Evolutionary conservation across 1,284 basidiomycete genomes (phyloP), one percentile per base, ranked within the genome.

Genomic region (Fomitopsis betulina): DNA sequence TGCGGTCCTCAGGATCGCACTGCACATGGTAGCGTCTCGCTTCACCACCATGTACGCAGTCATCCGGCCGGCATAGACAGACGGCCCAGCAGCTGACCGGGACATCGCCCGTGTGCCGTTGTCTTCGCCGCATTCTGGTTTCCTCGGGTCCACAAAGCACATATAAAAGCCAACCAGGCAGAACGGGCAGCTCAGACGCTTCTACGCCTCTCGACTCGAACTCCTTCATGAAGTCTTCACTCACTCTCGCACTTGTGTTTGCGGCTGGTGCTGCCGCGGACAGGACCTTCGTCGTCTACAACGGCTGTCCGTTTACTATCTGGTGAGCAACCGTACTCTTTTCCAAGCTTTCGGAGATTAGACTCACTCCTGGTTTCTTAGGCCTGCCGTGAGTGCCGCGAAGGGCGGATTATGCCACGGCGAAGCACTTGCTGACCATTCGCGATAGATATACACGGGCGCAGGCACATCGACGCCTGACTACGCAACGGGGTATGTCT

Each of bases 281-380:
- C 39, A 57, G 60, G 27, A 68, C 67, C 1, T 68, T 72, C 60
- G 68, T 66, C 2, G 67, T 72, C 19, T 65, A 67, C 55, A 72
- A 72, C 53, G 60, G 60, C 21, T 72, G 70, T 55, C 60, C 70
- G 1, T 72, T 70, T 62, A 72, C 70, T 5, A 66, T 72, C 40
- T 72, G 70, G 70, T 65, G 39, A n/a, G 68, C 35, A 37, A 12
- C 13, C 12, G 13, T 63, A 9, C 13, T 39, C 8, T 33, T 9
- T 50, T 27, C 25, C 8, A 21, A 3, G n/a, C 6, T 19, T 42
- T 8, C 10, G 19, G 17, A 3, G 35, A 15, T 6, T 23, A 23
- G 5, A 25, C 23, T 23, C 23, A 12, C 6, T 2, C 8, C 35
- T n/a, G 25, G 10, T 35, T 23, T n/a, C 21, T 1, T 53, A 74